Percentiles rank a stretch among this genome's conserved stretches.
Evolutionary conservation across 305 asterid genomes (phyloP).

Genomic region (Fraxinus platypoda): DNA sequence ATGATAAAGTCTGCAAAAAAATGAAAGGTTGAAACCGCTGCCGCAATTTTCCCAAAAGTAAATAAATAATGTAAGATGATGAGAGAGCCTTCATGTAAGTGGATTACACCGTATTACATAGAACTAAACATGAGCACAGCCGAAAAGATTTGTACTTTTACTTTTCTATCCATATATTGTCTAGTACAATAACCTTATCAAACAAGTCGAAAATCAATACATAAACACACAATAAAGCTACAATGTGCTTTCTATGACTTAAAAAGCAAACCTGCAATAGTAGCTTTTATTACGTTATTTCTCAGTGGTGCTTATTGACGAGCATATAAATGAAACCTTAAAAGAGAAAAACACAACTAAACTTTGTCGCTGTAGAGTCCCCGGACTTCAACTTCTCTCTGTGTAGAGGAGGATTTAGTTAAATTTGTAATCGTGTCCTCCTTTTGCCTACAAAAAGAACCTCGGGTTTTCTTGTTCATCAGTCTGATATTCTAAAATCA

Average conservation of each 20-base stretch:
- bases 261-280: not conserved
- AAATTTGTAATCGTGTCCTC: slow-evolving; percentile 27
- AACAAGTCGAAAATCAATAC: not conserved
- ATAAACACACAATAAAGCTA: not conserved
- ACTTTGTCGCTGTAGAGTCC: not conserved
- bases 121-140: not conserved
- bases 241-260: not conserved
- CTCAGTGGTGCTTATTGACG: slow-evolving; percentile 3
- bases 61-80: not conserved
- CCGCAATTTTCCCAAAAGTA: not conserved
- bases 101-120: not conserved
- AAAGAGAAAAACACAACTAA: slow-evolving; percentile 13
- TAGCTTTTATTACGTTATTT: slow-evolving; percentile 16
- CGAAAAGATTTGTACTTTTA: not conserved
- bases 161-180: not conserved
- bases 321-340: slow-evolving; percentile 9
- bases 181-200: not conserved
- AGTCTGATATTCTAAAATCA: slow-evolving; percentile 75
- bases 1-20: too few relatives aligned
- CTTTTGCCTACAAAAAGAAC: slow-evolving; percentile 46
- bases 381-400: slow-evolving; percentile 18
- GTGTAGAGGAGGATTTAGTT: slow-evolving; percentile 15
- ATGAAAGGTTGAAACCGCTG: not conserved
- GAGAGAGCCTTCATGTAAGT: not conserved
- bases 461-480: slow-evolving; percentile 31